Conservation (phyloP, 805 yeast genomes). For the Myxozyma vanderwaltii region DNA sequence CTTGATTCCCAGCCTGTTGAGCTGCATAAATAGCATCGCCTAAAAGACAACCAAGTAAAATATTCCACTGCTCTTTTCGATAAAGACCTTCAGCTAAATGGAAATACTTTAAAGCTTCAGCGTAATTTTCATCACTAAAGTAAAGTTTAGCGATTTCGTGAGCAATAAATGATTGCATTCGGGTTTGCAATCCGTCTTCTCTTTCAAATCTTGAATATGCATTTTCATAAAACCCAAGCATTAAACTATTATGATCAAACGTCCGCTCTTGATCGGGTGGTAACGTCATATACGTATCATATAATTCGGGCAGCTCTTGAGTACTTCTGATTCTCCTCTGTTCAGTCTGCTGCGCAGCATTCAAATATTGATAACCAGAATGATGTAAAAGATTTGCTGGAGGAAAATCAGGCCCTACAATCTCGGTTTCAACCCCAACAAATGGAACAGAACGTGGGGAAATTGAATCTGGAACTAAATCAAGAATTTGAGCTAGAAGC, state of each 20-base stretch:
- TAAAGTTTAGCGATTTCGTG: constrained; percentile 53
- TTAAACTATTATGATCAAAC: constrained; percentile 15
- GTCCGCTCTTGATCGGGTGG: constrained; percentile 18
- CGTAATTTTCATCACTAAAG: constrained; percentile 42
- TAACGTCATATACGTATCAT: constrained; percentile 20
- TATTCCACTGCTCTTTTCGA: constrained; percentile 49
- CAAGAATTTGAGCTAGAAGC: constrained; percentile 63
- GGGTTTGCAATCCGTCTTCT: constrained; percentile 21
- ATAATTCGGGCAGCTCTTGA: not conserved
- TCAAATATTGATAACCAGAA: constrained; percentile 34
- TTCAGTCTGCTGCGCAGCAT: constrained; percentile 37
- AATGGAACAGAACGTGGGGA: constrained; percentile 45
- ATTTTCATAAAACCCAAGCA: constrained; percentile 15
- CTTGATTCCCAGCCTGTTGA: constrained; percentile 16
- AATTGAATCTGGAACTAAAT: constrained; percentile 49
- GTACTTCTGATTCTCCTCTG: constrained; percentile 26
- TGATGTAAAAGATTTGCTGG: constrained; percentile 33
- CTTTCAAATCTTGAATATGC: constrained; percentile 26
- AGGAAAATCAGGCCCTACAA: constrained; percentile 29
- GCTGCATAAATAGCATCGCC: constrained; percentile 47
- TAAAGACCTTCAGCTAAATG: constrained; percentile 46
- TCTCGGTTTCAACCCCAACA: constrained; percentile 36
- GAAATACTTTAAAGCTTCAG: constrained; percentile 49
- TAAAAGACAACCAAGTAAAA: constrained; percentile 43
- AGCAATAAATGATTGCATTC: constrained; percentile 29